Evolutionary conservation across 768 basidiomycete genomes (phyloP).

Genomic region (Mycena chlorophos): DNA sequence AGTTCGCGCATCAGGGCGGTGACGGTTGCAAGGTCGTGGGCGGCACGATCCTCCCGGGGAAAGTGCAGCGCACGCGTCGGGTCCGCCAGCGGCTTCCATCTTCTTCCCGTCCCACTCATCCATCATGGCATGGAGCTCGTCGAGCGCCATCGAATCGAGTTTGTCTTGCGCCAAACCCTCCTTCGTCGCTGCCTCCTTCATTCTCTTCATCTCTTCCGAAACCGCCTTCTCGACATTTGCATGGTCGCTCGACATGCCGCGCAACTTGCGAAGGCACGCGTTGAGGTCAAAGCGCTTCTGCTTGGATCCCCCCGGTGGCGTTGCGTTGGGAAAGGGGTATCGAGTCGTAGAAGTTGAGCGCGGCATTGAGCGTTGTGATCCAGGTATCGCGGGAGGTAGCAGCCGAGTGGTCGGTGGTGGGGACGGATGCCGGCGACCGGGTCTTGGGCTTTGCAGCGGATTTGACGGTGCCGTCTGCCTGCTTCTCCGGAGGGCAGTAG

Average conservation of each 20-base stretch:
- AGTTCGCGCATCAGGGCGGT: not conserved
- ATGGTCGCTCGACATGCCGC: not conserved
- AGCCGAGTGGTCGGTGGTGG: not conserved
- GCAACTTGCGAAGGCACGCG: not conserved
- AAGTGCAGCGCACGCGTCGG: not conserved
- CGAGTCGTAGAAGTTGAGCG: not conserved
- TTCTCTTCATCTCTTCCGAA: not conserved
- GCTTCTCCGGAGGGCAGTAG: not conserved
- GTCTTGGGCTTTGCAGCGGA: not conserved
- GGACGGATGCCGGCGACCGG: not conserved
- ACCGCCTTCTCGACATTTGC: not conserved
- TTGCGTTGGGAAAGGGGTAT: not conserved
- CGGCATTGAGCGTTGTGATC: not conserved
- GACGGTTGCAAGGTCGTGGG: not conserved
- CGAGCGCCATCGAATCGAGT: not conserved
- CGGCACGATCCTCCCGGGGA: not conserved
- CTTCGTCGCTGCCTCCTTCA: not conserved
- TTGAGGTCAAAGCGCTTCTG: not conserved
- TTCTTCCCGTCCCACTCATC: not conserved
- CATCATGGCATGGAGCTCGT: not conserved
- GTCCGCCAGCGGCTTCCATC: not conserved
- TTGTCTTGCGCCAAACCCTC: not conserved
- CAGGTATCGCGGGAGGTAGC: not conserved
- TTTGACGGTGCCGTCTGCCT: not conserved
- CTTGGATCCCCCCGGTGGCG: not conserved